Conservation (phyloP, 1,284 basidiomycete species). For the Cryptococcus hybrid region DNA sequence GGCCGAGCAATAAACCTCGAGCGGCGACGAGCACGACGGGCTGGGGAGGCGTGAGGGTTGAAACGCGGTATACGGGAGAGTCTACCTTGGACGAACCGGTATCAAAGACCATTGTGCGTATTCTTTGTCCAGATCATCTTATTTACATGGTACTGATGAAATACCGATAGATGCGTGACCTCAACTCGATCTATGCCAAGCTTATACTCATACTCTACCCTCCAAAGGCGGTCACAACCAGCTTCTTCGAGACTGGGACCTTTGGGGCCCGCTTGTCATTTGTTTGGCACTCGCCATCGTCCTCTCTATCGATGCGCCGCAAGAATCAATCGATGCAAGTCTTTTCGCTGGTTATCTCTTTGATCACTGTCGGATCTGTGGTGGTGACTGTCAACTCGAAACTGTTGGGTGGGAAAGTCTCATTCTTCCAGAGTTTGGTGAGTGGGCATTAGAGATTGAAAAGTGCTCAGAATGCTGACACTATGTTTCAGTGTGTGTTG, state of each 20-base stretch:
- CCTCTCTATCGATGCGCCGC: constrained; percentile 74
- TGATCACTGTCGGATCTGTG: constrained; percentile 83
- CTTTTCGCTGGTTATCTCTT: constrained; percentile 87
- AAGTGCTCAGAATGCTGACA: not conserved
- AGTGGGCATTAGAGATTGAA: constrained; percentile 7
- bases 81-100: constrained; percentile 92
- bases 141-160: not conserved
- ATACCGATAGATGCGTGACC: constrained; percentile 67
- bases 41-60: constrained; percentile 73
- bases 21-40: constrained; percentile 27
- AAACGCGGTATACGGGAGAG: constrained; percentile 75
- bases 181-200: constrained; percentile 85
- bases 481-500: constrained; percentile 62
- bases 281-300: constrained; percentile 81
- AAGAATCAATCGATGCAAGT: constrained; percentile 77
- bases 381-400: constrained; percentile 91
- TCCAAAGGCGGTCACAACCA: constrained; percentile 68
- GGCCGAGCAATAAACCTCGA: not conserved
- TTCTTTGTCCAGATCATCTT: not conserved
- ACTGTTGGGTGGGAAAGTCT: constrained; percentile 94
- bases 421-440: constrained; percentile 86
- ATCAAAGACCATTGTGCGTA: constrained; percentile 76
- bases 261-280: constrained; percentile 90
- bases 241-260: constrained; percentile 88
- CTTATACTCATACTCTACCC: constrained; percentile 90